Conservation (phyloP, 139 green algal species). For the Micractinium conductrix region DNA sequence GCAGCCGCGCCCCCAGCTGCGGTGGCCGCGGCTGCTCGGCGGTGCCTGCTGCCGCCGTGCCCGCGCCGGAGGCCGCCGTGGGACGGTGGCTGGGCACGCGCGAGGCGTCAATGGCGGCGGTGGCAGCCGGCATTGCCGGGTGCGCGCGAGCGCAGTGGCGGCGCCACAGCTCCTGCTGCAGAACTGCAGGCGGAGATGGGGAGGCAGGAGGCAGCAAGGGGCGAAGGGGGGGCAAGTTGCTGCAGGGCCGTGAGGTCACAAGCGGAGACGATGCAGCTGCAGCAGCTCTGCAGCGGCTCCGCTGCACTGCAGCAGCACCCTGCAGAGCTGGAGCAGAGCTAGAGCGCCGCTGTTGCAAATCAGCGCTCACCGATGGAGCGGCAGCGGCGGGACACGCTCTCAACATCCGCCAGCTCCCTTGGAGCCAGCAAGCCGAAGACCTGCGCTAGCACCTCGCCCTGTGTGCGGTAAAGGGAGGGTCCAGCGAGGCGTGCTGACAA, state of each 20-base stretch:
- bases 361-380: not conserved
- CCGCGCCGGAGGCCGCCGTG: not conserved
- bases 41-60: not conserved
- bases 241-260: no score
- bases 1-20: not conserved
- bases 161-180: conserved; percentile 3
- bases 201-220: not conserved
- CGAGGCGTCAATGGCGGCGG: not conserved
- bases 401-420: not conserved
- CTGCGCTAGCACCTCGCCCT: conserved; percentile 34
- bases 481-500: no score
- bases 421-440: conserved; percentile 11
- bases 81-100: not conserved
- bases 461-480: not conserved
- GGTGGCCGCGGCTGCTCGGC: no score
- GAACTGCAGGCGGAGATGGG: not conserved
- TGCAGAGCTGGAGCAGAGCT: no score
- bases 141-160: conserved; percentile 1
- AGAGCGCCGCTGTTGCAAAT: no score
- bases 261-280: no score
- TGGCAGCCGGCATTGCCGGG: not conserved
- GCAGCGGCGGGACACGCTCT: conserved; percentile 16
- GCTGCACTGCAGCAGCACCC: no score
- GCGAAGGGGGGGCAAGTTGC: no score
- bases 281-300: no score